phyloP scores from a whole-genome alignment of 2,329 filamentous ascomycete genomes.

The Triangularia verruculosa region DNA sequence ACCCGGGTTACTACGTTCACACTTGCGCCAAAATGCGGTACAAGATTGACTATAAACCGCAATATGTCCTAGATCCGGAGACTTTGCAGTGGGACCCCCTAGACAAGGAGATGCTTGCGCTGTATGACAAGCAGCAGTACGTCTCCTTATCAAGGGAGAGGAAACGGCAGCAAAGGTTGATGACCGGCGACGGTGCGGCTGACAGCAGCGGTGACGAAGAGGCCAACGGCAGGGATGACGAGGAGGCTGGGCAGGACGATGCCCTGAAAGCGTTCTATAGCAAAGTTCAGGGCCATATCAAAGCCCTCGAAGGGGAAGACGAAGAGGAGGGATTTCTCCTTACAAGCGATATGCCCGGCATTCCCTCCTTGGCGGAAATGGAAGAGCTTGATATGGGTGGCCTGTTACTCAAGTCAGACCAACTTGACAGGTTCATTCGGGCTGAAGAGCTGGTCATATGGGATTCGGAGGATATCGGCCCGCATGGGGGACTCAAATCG shows the following conservation, averaged over 20 bases:
- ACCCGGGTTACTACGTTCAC: constrained; percentile 79
- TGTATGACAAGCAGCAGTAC: constrained; percentile 56
- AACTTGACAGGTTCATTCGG: constrained; percentile 38
- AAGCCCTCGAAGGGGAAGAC: constrained; percentile 22
- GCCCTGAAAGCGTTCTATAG: constrained; percentile 23
- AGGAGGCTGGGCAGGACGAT: constrained; percentile 11
- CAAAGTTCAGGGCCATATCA: constrained; percentile 11
- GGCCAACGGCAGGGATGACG: constrained; percentile 14
- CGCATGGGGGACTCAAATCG: constrained; percentile 54
- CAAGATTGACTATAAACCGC: constrained; percentile 75
- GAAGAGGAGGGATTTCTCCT: constrained; percentile 47
- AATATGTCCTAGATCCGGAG: constrained; percentile 70
- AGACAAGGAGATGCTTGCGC: constrained; percentile 47
- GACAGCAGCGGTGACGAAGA: constrained; percentile 21
- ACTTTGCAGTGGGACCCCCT: constrained; percentile 61
- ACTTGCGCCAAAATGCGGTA: constrained; percentile 80
- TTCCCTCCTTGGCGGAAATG: constrained; percentile 55
- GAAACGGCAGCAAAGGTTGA: constrained; percentile 19
- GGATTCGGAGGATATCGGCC: constrained; percentile 50
- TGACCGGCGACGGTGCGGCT: not conserved
- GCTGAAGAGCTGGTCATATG: constrained; percentile 57
- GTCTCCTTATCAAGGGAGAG: constrained; percentile 43
- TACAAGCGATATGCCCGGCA: constrained; percentile 63
- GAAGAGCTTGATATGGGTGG: constrained; percentile 54
- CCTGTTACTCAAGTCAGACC: constrained; percentile 52